Base-by-base conservation (phyloP, 1,284 basidiomycete species). In the Caloboletus inedulis region DNA sequence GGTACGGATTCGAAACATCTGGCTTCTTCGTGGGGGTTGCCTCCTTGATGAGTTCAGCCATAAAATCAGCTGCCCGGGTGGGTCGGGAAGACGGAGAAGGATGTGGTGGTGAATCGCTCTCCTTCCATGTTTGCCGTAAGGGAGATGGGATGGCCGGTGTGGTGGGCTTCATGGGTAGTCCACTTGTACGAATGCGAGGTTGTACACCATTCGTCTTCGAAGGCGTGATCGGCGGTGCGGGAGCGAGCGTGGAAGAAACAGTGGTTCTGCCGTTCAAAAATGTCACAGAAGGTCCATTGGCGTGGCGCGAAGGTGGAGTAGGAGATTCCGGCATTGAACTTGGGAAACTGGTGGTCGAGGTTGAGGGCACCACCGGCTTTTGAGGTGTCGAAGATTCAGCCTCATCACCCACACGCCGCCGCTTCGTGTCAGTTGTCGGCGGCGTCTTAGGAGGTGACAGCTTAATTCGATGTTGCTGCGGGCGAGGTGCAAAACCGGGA, bases 1-100 rank as follows among this genome's bases (percentile, higher is more conserved):
- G 82, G 61, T 89, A 89, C 0, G 87, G 87, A 62, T 89, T 89
- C 41, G 77, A 78, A 23, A 87, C 73, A 57, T 85, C 85, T 10
- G 80, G 77, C 55, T 75, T 83, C 64, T 79, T 83, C 18, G 76
- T 73, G 3, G 82, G 84, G 0, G 83, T 82, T 4, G 77, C 81
- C 56, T 83, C 81, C 65, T 84, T 84, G 58, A 89, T 82, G 35
- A 88, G 72, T 52, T 81, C 80, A 8, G 81, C 72, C 78, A 87
- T 81, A 52, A 81, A 78, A 58, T 72, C 78, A 7, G 85, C 86
- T 4, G 85, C 80, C 57, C 80, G 77, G 2, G 82, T 85, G 42
- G 75, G 77, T 59, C 75, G 63, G 31, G 63, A 62, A 46, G 63
- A 57, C 12, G 62, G 61, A 41, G 73, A 70, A 46, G 72, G 63